Evolutionary conservation across 2,329 filamentous ascomycete genomes (phyloP).

Genomic region (Neodidymelliopsis sp.): DNA sequence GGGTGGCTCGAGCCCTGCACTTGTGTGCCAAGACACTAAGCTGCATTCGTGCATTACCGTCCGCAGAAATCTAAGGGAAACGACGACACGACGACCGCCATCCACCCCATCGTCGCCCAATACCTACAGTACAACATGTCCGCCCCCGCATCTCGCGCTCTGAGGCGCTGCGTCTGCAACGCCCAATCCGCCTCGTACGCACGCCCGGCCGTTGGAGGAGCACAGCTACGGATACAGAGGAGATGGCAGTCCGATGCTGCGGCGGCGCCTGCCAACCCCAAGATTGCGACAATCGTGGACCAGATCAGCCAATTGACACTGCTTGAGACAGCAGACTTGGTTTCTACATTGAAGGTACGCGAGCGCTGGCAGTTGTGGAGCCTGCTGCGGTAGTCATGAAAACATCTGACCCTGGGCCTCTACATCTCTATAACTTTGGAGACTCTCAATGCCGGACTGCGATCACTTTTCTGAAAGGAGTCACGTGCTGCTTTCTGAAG

Average conservation of each 20-base stretch:
- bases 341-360: conserved; percentile 89
- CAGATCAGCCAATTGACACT: conserved; percentile 99
- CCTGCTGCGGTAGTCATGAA: no score
- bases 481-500: no score
- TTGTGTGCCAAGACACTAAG: conserved; percentile 35
- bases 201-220: conserved; percentile 43
- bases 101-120: conserved; percentile 24
- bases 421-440: no score
- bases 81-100: conserved; percentile 25
- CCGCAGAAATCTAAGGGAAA: conserved; percentile 41
- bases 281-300: conserved; percentile 94
- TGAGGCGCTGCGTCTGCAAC: conserved; percentile 54
- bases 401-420: no score
- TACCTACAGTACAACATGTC: conserved; percentile 50
- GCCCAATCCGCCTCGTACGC: conserved; percentile 33
- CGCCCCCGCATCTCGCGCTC: conserved; percentile 53
- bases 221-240: conserved; percentile 59
- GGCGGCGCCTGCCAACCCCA: conserved; percentile 73
- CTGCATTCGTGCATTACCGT: conserved; percentile 28
- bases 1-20: conserved; percentile 1
- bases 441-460: no score
- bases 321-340: conserved; percentile 95
- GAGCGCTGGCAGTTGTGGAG: not conserved
- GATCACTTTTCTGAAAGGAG: no score
- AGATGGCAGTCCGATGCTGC: conserved; percentile 87